Percentiles rank a stretch among this genome's conserved stretches.
phyloP scores from a whole-genome alignment of 305 asterid species.

The Solanum hybrid region DNA sequence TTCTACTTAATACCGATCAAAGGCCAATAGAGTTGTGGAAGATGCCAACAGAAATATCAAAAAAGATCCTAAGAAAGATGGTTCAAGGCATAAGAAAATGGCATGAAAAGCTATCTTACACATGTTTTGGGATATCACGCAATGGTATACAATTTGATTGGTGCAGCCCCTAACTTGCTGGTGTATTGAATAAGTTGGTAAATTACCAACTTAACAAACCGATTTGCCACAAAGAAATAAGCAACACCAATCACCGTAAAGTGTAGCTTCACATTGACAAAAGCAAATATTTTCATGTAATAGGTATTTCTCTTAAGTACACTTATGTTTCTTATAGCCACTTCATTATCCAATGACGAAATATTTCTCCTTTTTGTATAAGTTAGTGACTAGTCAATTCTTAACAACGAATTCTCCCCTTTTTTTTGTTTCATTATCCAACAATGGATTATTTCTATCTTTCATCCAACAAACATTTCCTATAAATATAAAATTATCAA shows the following conservation, averaged over 20 bases:
- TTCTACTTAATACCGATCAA: background rate
- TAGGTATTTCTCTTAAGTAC: background rate
- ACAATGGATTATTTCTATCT: background rate
- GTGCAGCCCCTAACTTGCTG: background rate
- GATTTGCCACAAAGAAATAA: background rate
- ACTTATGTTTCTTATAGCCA: background rate
- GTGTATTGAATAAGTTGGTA: background rate
- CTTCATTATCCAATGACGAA: background rate
- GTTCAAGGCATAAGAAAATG: background rate
- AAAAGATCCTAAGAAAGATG: background rate
- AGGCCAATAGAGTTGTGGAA: background rate
- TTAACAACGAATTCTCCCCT: background rate
- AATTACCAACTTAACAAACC: background rate
- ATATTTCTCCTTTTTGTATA: background rate
- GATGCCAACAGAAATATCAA: background rate
- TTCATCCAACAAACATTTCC: background rate
- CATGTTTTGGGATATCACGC: background rate
- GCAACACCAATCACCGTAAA: background rate
- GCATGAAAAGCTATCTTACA: background rate
- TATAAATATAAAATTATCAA: background rate
- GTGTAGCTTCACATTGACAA: background rate
- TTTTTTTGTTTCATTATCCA: background rate
- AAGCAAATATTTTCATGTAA: background rate
- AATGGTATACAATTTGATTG: background rate
- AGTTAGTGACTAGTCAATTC: background rate